Evolutionary conservation across 306 rosid species (phyloP).

Genomic region (Erythrophleum fordii): DNA sequence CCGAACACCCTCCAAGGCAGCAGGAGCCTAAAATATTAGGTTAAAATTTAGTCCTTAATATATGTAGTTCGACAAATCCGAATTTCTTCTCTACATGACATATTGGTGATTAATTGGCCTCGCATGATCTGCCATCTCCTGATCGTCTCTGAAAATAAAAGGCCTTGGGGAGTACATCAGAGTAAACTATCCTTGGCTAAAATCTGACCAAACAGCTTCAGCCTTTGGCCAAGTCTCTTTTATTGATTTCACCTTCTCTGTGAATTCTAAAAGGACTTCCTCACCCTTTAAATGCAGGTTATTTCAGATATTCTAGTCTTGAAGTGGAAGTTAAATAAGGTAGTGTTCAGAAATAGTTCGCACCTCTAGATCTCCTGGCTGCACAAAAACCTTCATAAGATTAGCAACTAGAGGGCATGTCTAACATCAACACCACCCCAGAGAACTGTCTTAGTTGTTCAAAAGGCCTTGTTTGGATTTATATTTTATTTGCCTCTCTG

Average conservation of each 20-base stretch:
- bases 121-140: conserved; percentile 82
- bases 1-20: conserved; percentile 64
- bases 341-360: neutral
- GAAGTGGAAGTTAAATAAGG: neutral
- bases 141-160: conserved; percentile 67
- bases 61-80: neutral
- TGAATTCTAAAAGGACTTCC: conserved; percentile 62
- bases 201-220: conserved; percentile 81
- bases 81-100: neutral
- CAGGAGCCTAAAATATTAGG: conserved; percentile 54
- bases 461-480: neutral
- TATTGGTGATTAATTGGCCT: neutral
- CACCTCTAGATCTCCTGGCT: neutral
- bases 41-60: neutral
- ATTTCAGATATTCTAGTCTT: neutral
- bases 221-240: conserved; percentile 62
- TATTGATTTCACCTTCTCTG: conserved; percentile 59
- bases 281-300: conserved; percentile 52
- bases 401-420: neutral
- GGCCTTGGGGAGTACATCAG: conserved; percentile 87
- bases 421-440: neutral
- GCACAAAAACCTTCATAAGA: neutral
- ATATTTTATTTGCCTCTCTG: neutral
- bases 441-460: no score
- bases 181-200: conserved; percentile 88